phyloP scores from a whole-genome alignment of 1,139 yeast species.

The Hyphopichia pseudoburtonii region DNA sequence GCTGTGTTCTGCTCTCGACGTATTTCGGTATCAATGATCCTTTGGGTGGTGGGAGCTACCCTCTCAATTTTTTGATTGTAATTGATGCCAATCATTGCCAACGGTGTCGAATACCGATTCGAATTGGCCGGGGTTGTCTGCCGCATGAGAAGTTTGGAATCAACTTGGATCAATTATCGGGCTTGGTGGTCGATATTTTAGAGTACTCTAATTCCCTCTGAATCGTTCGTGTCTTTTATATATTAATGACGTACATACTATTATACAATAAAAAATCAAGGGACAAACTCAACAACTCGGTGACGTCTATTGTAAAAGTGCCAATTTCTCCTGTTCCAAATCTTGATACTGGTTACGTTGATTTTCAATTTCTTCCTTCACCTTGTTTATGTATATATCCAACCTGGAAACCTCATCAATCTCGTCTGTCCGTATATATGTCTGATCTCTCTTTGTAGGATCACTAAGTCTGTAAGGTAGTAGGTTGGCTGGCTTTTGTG shows the following conservation, averaged over 20 bases:
- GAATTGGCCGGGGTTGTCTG: slow-evolving; percentile 14
- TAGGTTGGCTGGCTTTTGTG: slow-evolving; percentile 71
- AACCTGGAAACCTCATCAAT: slow-evolving; percentile 76
- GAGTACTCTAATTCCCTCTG: too few relatives aligned
- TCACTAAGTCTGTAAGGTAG: slow-evolving; percentile 60
- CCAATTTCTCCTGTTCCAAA: slow-evolving; percentile 49
- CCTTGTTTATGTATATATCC: slow-evolving; percentile 62
- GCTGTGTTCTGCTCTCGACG: slow-evolving; percentile 22
- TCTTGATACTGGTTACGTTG: slow-evolving; percentile 52
- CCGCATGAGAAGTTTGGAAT: slow-evolving; percentile 22
- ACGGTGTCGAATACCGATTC: slow-evolving; percentile 24
- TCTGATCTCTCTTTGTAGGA: slow-evolving; percentile 43
- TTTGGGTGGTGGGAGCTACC: slow-evolving; percentile 52
- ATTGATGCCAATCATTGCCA: slow-evolving; percentile 24
- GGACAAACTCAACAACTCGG: not conserved
- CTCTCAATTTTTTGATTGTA: slow-evolving; percentile 40
- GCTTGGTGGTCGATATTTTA: slow-evolving; percentile 19
- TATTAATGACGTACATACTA: not conserved
- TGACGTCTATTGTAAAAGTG: slow-evolving; percentile 31
- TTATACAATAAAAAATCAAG: not conserved
- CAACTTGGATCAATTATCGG: slow-evolving; percentile 16
- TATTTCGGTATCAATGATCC: slow-evolving; percentile 41
- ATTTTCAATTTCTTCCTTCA: slow-evolving; percentile 56
- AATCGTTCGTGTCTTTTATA: too few relatives aligned
- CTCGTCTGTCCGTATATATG: slow-evolving; percentile 53